Percentiles rank a stretch among this genome's conserved stretches.
Evolutionary conservation across 495 filamentous ascomycete species (phyloP).

Genomic region (Hyphodiscus hymeniophilus): DNA sequence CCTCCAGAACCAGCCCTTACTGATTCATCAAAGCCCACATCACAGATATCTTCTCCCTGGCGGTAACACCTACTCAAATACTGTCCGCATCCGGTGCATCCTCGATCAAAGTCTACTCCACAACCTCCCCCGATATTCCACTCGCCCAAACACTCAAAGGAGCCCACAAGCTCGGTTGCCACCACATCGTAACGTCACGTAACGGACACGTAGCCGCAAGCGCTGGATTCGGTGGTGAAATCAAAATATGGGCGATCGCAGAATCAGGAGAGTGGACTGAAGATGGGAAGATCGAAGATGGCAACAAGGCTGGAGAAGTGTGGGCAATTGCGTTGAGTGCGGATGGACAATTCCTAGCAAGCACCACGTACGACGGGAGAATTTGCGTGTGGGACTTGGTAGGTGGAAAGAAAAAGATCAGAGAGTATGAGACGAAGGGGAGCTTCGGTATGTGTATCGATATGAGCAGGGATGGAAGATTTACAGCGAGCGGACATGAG

Average conservation of each 20-base stretch:
- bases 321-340: conserved; percentile 85
- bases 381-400: conserved; percentile 83
- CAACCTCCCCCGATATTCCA: conserved; percentile 57
- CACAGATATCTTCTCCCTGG: conserved; percentile 83
- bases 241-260: conserved; percentile 64
- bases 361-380: conserved; percentile 72
- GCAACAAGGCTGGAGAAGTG: conserved; percentile 50
- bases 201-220: conserved; percentile 66
- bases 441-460: conserved; percentile 87
- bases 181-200: conserved; percentile 69
- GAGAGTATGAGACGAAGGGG: conserved; percentile 82
- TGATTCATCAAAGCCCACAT: conserved; percentile 57
- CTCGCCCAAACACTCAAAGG: conserved; percentile 65
- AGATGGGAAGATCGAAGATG: conserved; percentile 22
- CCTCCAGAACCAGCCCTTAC: conserved; percentile 8
- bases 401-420: conserved; percentile 45
- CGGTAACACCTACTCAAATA: conserved; percentile 66
- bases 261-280: conserved; percentile 47
- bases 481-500: conserved; percentile 87
- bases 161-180: conserved; percentile 79
- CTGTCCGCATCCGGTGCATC: conserved; percentile 80
- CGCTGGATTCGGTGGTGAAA: conserved; percentile 79
- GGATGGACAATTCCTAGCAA: conserved; percentile 73
- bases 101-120: conserved; percentile 67
- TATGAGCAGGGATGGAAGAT: conserved; percentile 63